Percentiles rank a stretch among this genome's conserved stretches.
These are phyloP conservation scores for Murraya koenigii DNA, from an alignment of 345 rosid species.

Conservation along the genomic window DNA sequence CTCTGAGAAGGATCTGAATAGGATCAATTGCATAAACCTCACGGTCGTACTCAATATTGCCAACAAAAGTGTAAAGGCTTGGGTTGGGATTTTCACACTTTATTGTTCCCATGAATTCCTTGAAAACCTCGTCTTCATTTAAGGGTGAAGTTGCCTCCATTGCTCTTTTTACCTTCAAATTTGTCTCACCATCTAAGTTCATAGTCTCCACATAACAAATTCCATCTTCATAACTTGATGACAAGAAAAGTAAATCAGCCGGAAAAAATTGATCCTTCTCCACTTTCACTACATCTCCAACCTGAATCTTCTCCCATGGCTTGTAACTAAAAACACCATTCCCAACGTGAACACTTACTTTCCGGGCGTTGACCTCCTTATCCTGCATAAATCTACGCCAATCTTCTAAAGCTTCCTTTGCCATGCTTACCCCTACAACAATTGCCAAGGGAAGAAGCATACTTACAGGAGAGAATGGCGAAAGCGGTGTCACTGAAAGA, in stretches of 20 bases:
- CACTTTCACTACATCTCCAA: slow-evolving; percentile 85
- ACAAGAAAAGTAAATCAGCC: slow-evolving; percentile 82
- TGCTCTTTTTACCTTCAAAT: slow-evolving; percentile 83
- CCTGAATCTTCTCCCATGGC: slow-evolving; percentile 69
- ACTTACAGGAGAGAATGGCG: slow-evolving; percentile 84
- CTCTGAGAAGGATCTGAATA: slow-evolving; percentile 88
- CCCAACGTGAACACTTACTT: slow-evolving; percentile 51
- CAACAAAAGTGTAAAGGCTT: slow-evolving; percentile 81
- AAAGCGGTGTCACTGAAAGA: slow-evolving; percentile 68
- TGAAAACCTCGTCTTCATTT: slow-evolving; percentile 66
- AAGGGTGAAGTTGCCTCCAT: slow-evolving; percentile 64
- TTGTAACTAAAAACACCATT: slow-evolving; percentile 58
- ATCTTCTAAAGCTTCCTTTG: slow-evolving; percentile 91
- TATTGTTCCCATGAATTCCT: slow-evolving; percentile 53
- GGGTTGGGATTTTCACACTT: slow-evolving; percentile 97
- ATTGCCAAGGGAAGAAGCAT: slow-evolving; percentile 88
- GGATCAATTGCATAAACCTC: slow-evolving; percentile 77
- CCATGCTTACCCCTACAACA: slow-evolving; percentile 94
- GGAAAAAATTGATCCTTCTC: slow-evolving; percentile 95
- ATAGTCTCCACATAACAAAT: slow-evolving; percentile 98
- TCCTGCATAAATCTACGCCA: slow-evolving; percentile 97
- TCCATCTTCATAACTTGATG: slow-evolving; percentile 92
- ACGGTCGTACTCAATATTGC: slow-evolving; percentile 63
- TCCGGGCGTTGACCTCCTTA: slow-evolving; percentile 72
- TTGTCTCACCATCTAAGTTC: slow-evolving; percentile 98